Conservation (phyloP, 2,329 filamentous ascomycete genomes). For the Stagonosporopsis rhizophila region DNA sequence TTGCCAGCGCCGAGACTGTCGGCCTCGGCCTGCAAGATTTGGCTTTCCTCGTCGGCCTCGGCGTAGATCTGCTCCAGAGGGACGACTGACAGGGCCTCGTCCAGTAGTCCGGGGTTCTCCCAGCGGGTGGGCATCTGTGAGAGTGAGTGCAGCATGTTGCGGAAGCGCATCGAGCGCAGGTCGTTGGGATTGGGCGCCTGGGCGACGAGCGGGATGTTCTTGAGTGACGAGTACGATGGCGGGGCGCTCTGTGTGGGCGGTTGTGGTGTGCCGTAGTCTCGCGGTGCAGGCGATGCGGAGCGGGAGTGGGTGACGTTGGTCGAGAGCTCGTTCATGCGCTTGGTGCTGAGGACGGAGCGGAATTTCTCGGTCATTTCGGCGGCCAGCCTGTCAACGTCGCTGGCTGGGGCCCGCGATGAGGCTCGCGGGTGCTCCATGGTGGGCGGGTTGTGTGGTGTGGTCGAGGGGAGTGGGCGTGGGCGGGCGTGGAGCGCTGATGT, state of each 20-base stretch:
- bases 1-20: slow-evolving; percentile 82
- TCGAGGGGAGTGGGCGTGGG: slow-evolving; percentile 19
- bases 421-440: slow-evolving; percentile 46
- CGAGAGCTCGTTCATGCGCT: slow-evolving; percentile 80
- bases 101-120: slow-evolving; percentile 92
- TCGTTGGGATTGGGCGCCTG: slow-evolving; percentile 73
- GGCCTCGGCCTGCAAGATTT: slow-evolving; percentile 86
- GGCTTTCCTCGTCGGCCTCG: slow-evolving; percentile 91
- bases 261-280: slow-evolving; percentile 55
- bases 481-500: slow-evolving; percentile 16
- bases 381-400: slow-evolving; percentile 59
- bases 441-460: slow-evolving; percentile 25
- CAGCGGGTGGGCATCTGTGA: slow-evolving; percentile 91
- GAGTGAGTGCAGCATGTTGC: slow-evolving; percentile 80
- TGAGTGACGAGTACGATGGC: slow-evolving; percentile 67
- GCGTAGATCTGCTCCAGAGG: slow-evolving; percentile 90
- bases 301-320: slow-evolving; percentile 66
- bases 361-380: slow-evolving; percentile 82
- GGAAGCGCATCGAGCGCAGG: slow-evolving; percentile 57
- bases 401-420: slow-evolving; percentile 37
- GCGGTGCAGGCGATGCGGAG: slow-evolving; percentile 64
- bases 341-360: slow-evolving; percentile 84
- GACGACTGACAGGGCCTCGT: slow-evolving; percentile 86
- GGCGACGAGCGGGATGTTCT: slow-evolving; percentile 73
- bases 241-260: slow-evolving; percentile 48